phyloP scores from a whole-genome alignment of 352 stramenopile species.

The Phytopythium chamaehyphon region DNA sequence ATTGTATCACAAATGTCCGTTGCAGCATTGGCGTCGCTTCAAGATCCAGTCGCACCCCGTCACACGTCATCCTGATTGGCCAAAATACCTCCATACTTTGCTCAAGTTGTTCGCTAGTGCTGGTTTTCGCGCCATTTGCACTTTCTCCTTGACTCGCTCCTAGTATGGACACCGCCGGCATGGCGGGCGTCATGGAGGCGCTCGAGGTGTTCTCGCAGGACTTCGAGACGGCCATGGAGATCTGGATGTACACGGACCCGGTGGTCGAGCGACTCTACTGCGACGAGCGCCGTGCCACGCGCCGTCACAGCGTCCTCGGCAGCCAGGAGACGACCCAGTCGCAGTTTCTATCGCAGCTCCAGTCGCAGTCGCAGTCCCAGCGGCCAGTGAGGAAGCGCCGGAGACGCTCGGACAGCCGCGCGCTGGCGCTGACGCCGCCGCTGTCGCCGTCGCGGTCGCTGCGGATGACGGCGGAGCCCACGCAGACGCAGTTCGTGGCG shows the following conservation, averaged over 20 bases:
- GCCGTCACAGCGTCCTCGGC: slow-evolving; percentile 7
- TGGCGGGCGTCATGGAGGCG: slow-evolving; percentile 4
- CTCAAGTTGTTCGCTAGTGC: too few species aligned
- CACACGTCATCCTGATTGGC: too few species aligned
- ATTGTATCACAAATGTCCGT: too few species aligned
- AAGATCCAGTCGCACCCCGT: too few species aligned
- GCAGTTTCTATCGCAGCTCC: neutral
- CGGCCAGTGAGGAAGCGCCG: slow-evolving; percentile 4
- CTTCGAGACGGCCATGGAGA: slow-evolving; percentile 66
- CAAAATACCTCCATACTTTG: too few species aligned
- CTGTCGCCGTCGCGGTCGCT: neutral
- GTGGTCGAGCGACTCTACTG: slow-evolving; percentile 34
- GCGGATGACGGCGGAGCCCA: neutral
- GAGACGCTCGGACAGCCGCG: neutral
- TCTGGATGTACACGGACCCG: slow-evolving; percentile 50
- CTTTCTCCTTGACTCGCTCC: slow-evolving; percentile 4
- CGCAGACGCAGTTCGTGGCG: neutral
- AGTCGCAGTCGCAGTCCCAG: slow-evolving; percentile 5
- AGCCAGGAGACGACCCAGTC: neutral
- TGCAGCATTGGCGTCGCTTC: too few species aligned
- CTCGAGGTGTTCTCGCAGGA: slow-evolving; percentile 60
- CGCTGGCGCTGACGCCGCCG: neutral
- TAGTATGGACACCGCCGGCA: slow-evolving; percentile 3
- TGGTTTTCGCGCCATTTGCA: slow-evolving; percentile 7
- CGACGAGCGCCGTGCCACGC: slow-evolving; percentile 13